phyloP scores from a whole-genome alignment of 1,284 basidiomycete genomes.

The Fomitopsis pinicola region DNA sequence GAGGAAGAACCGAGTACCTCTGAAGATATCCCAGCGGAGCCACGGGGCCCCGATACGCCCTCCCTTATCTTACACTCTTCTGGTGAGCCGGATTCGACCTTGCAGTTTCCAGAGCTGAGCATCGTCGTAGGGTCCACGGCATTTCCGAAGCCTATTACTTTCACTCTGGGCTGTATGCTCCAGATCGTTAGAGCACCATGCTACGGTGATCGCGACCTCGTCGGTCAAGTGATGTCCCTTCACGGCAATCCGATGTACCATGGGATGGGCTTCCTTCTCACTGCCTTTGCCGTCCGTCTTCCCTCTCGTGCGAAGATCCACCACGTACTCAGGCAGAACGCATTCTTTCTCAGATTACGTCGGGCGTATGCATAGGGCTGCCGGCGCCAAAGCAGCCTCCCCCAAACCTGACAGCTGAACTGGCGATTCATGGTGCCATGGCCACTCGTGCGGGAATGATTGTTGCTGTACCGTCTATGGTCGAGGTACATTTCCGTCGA shows the following conservation, averaged over 20 bases:
- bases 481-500: conserved; percentile 7
- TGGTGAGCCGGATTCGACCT: neutral
- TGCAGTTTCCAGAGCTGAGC: neutral
- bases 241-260: conserved; percentile 12
- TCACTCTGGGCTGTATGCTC: conserved; percentile 2
- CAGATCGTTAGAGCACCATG: neutral
- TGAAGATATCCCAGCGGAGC: neutral
- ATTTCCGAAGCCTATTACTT: conserved; percentile 12
- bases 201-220: conserved; percentile 7
- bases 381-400: conserved; percentile 18
- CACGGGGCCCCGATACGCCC: conserved; percentile 15
- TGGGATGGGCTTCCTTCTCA: conserved; percentile 6
- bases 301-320: too few species aligned
- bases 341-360: neutral
- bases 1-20: neutral
- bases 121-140: conserved; percentile 9
- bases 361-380: neutral
- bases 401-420: conserved; percentile 15
- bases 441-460: conserved; percentile 13
- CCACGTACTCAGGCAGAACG: too few species aligned
- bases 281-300: conserved; percentile 2
- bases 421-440: conserved; percentile 9
- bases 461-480: conserved; percentile 19
- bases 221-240: neutral
- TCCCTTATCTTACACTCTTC: conserved; percentile 5